Base-by-base conservation (phyloP, 805 yeast species). In the Yamadazyma kitorensis region DNA sequence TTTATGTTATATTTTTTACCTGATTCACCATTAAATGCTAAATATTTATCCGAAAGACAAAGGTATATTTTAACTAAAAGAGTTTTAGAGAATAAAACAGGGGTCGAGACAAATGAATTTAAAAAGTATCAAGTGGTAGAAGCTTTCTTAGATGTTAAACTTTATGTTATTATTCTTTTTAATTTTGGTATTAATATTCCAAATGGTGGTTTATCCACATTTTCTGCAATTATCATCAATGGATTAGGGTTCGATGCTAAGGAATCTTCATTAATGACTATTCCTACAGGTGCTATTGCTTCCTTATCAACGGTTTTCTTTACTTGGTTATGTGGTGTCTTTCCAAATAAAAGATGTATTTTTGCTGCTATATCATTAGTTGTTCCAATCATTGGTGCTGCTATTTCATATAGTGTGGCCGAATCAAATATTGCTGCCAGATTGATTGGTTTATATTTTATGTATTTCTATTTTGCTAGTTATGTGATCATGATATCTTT, bases 391-490 rank as follows among this genome's bases (percentile, higher is more conserved):
- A 36, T 52, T 24, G 57, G 57, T 20, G 46, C 52, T 29, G 36
- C 34, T 12, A 34, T 53, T 23, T 40, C 48, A 24, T 53, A 45
- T 32, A 41, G 43, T 35, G 36, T 49, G 28, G 30, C 30, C 19
- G 28, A 37, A 34, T 32, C 49, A 3, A 47, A 54, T 23, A 39
- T 51, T 11, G 47, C 48, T 21, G 41, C 54, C 27, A 38, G 47
- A 29, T 40, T 54, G 33, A 37, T 52, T 1, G 60, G 59, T 3
- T 45, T 53, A 32, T 55, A 54, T 44, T 44, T 55, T 34, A 57
- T 64, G 61, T 65, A 62, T 52, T 51, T 55, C 26, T 54, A 52
- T 43, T 54, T 55, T 27, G 42, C 51, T 16, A 47, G 50, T 11
- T 61, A 61, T 39, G 60, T 64, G 21, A 47, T 47, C 28, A 42